phyloP scores from a whole-genome alignment of 1,284 basidiomycete species.

The Papiliotrema laurentii region DNA sequence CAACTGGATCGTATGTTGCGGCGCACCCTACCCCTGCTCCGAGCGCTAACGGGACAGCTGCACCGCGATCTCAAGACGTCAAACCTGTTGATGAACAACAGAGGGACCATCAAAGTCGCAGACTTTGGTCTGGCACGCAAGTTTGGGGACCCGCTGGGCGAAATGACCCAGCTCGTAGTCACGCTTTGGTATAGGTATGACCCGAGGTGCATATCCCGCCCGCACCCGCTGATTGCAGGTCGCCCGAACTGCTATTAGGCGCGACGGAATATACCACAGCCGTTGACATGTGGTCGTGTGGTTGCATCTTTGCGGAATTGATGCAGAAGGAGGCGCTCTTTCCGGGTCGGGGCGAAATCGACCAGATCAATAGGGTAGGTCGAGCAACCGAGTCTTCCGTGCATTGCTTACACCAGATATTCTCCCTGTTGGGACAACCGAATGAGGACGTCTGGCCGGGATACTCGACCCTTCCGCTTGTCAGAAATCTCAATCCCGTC shows the following conservation, averaged over 20 bases:
- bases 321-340: constrained; percentile 90
- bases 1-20: constrained; percentile 74
- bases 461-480: constrained; percentile 68
- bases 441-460: constrained; percentile 83
- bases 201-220: not conserved
- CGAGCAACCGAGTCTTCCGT: too few species aligned
- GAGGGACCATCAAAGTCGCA: constrained; percentile 95
- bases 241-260: constrained; percentile 92
- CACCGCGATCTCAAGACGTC: constrained; percentile 97
- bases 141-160: constrained; percentile 91
- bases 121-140: constrained; percentile 95
- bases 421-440: constrained; percentile 85
- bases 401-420: constrained; percentile 56
- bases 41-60: constrained; percentile 48
- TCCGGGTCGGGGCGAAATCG: constrained; percentile 91
- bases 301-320: constrained; percentile 86
- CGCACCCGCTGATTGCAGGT: constrained; percentile 52
- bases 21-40: not conserved
- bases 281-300: constrained; percentile 48
- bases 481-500: constrained; percentile 72
- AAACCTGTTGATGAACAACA: constrained; percentile 97
- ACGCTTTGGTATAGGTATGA: constrained; percentile 97
- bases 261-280: constrained; percentile 90
- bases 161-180: constrained; percentile 95
- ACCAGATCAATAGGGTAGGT: constrained; percentile 76